Evolutionary conservation across 768 basidiomycete species (phyloP).

Genomic region (Kwoniella botswanensis): DNA sequence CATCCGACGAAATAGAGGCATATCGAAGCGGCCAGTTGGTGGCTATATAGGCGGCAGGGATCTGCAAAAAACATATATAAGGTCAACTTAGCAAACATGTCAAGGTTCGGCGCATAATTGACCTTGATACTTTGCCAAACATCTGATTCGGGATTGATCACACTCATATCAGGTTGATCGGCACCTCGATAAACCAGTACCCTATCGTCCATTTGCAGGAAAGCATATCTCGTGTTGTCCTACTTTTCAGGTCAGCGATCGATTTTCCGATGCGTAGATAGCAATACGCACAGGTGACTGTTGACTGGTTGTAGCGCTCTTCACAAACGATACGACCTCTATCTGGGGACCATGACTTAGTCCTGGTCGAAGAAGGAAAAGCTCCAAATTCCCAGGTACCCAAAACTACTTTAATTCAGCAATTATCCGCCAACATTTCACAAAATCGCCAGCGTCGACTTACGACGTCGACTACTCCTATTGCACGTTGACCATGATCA

Average conservation of each 20-base stretch:
- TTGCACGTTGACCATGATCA: slow-evolving; percentile 66
- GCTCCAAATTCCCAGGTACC: slow-evolving; percentile 89
- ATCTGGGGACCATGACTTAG: slow-evolving; percentile 64
- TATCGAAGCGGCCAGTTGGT: slow-evolving; percentile 94
- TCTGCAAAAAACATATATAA: slow-evolving; percentile 60
- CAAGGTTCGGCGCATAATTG: neutral
- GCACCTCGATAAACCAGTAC: slow-evolving; percentile 92
- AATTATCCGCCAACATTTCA: neutral
- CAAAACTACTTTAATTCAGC: slow-evolving; percentile 70
- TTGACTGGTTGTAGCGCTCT: slow-evolving; percentile 88
- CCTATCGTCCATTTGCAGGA: slow-evolving; percentile 92
- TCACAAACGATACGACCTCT: slow-evolving; percentile 88
- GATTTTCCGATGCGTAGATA: neutral
- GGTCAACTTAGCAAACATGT: too few species aligned
- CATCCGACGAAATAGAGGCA: slow-evolving; percentile 87
- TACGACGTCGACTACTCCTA: slow-evolving; percentile 75
- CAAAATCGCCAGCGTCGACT: slow-evolving; percentile 46
- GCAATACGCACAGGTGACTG: slow-evolving; percentile 77
- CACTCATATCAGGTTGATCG: slow-evolving; percentile 96
- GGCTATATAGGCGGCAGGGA: slow-evolving; percentile 84
- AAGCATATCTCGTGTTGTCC: slow-evolving; percentile 96
- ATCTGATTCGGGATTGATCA: slow-evolving; percentile 96
- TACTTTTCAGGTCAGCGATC: slow-evolving; percentile 51
- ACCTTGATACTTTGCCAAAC: slow-evolving; percentile 98
- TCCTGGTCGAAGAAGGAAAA: slow-evolving; percentile 66